A percentile compares a stretch with the other conserved stretches of the same genome.
Evolutionary conservation across 1,139 yeast genomes (phyloP).

Genomic region (Lodderomyces oxycetoniae): DNA sequence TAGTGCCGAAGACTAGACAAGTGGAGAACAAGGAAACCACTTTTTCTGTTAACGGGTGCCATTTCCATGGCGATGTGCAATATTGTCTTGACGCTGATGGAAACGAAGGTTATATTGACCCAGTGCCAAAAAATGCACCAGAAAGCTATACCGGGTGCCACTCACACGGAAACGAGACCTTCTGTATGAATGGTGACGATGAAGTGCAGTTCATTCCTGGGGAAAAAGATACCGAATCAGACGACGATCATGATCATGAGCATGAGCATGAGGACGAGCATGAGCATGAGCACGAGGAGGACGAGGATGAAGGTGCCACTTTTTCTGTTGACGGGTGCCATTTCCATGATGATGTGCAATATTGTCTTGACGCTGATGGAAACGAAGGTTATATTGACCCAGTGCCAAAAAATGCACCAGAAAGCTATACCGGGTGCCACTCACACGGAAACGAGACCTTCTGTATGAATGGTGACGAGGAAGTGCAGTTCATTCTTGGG

Average conservation of each 20-base stretch:
- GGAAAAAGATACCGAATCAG: neutral
- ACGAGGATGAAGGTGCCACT: neutral
- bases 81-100: constrained; percentile 25
- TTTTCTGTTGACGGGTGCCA: constrained; percentile 24
- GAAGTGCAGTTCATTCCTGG: constrained; percentile 23
- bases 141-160: constrained; percentile 27
- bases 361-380: constrained; percentile 25
- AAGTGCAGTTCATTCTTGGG: constrained; percentile 20
- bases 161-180: constrained; percentile 22
- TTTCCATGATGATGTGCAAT: constrained; percentile 22
- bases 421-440: constrained; percentile 27
- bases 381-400: constrained; percentile 28
- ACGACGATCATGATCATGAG: constrained; percentile 2
- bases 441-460: constrained; percentile 22
- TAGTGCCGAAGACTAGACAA: too few species aligned
- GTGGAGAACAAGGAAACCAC: constrained; percentile 1
- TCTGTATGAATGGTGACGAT: constrained; percentile 19
- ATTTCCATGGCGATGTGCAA: constrained; percentile 24
- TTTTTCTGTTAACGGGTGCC: constrained; percentile 20
- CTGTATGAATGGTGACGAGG: constrained; percentile 21
- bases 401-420: constrained; percentile 23
- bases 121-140: constrained; percentile 19
- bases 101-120: constrained; percentile 25
- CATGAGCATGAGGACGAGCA: constrained; percentile 1
- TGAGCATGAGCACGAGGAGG: constrained; percentile 2